phyloP scores from a whole-genome alignment of 441 rosid genomes.

The Dalechampia spathulata region DNA sequence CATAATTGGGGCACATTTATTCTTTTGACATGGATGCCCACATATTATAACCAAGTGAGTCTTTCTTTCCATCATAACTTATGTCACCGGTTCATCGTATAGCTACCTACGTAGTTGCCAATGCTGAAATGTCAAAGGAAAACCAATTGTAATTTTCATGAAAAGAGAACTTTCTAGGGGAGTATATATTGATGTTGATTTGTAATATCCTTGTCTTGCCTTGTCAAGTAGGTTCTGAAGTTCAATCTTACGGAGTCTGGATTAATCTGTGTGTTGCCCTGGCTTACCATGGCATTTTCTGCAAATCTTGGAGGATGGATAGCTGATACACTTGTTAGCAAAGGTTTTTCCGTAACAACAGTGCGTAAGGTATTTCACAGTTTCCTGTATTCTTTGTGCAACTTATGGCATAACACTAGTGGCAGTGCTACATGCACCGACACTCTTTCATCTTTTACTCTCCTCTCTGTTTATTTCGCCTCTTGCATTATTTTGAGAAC shows the following conservation, averaged over 20 bases:
- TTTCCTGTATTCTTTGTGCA: no score
- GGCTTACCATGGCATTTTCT: slow-evolving; percentile 93
- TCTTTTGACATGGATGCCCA: slow-evolving; percentile 96
- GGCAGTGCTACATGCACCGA: neutral
- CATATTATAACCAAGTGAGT: slow-evolving; percentile 84
- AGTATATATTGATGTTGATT: neutral
- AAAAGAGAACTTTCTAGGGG: no score
- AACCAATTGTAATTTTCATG: no score
- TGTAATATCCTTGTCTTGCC: neutral
- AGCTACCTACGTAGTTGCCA: no score
- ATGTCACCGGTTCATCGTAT: no score
- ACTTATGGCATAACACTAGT: neutral
- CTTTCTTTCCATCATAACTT: no score
- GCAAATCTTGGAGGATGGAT: slow-evolving; percentile 97
- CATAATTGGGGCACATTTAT: slow-evolving; percentile 96
- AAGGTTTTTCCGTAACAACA: slow-evolving; percentile 64
- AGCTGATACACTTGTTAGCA: slow-evolving; percentile 84
- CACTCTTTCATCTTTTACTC: neutral
- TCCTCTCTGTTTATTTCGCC: neutral
- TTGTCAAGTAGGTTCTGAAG: slow-evolving; percentile 52
- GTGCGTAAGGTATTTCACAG: slow-evolving; percentile 68
- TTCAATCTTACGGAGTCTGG: slow-evolving; percentile 89
- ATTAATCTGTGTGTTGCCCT: slow-evolving; percentile 71
- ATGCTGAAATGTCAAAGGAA: no score
- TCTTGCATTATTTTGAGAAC: no score